Evolutionary conservation across 2,329 filamentous ascomycete species (phyloP), one percentile per base, ranked within the genome.

Genomic region (Alternaria triticina): DNA sequence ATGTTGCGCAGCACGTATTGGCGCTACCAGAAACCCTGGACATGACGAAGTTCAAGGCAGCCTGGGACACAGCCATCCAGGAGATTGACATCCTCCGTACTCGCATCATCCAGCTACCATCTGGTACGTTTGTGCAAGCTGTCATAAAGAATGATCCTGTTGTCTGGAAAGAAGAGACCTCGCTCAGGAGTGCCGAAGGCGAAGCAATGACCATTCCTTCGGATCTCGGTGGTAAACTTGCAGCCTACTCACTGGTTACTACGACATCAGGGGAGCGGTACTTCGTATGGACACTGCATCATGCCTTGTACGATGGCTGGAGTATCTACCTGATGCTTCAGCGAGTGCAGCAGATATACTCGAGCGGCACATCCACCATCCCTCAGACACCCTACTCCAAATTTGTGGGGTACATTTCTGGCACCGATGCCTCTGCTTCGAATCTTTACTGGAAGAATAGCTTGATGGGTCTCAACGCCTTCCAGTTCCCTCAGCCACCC

Each of bases 61-160:
- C 84, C 1, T 86, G 84, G 83, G 79, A 84, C 52, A 75, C 77
- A 12, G 77, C 81, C 5, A 79, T 85, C 3, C 69, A 80, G 8
- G 81, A 83, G 36, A 73, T 82, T 25, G 82, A 83, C 28, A 84
- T 86, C 17, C 75, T 86, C 11, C 80, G 85, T 11, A 86, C 85
- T 23, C 80, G 84, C 9, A 69, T 79, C 30, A 64, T 72, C 9
- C 73, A 78, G 46, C 65, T 73, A 2, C 64, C 70, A 36, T 73
- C 74, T 10, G 73, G 73, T n/a, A 13, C 47, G 0, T 75, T 76
- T 13, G 6, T 78, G 10, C 77, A 79, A 50, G 67, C 64, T 15
- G 76, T 79, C 8, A 57, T 78, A 9, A 64, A 54, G 7, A 68
- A 77, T 17, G 71, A 77, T 45, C 65, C 70, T 6, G 70, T 78